These are phyloP conservation scores for Bocquillonia castaneifolia DNA, from an alignment of 441 rosid species.

Conservation along the genomic window DNA sequence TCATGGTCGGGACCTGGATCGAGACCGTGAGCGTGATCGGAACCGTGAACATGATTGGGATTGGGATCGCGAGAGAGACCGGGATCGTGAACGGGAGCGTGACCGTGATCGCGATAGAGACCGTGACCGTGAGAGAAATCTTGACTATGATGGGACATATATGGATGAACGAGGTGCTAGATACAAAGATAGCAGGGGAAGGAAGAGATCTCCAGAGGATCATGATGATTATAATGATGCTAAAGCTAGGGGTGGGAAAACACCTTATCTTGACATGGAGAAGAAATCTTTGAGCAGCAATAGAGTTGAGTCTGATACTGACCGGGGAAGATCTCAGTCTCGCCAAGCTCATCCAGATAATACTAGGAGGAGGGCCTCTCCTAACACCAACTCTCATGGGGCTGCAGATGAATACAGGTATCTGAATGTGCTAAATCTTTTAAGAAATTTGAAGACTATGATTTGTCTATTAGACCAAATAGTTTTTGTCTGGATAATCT, in stretches of 20 bases:
- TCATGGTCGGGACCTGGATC: conserved; percentile 25
- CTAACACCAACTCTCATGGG: conserved; percentile 53
- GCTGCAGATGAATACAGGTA: conserved; percentile 76
- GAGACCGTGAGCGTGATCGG: conserved; percentile 24
- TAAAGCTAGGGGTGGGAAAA: conserved; percentile 44
- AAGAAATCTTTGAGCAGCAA: conserved; percentile 40
- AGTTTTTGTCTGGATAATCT: not conserved
- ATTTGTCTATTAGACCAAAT: not conserved
- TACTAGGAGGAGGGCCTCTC: conserved; percentile 45
- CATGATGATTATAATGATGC: conserved; percentile 48
- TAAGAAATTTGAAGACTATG: not conserved
- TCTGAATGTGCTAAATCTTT: not conserved
- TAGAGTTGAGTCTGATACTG: conserved; percentile 58
- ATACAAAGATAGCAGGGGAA: conserved; percentile 61
- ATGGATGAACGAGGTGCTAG: conserved; percentile 54
- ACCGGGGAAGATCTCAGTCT: conserved; percentile 60
- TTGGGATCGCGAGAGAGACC: conserved; percentile 26
- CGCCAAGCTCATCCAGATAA: conserved; percentile 48
- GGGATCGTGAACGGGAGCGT: conserved; percentile 26
- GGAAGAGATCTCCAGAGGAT: conserved; percentile 72
- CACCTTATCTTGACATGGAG: conserved; percentile 40
- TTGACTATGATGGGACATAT: conserved; percentile 38
- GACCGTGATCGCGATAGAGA: conserved; percentile 39
- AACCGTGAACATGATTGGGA: conserved; percentile 30
- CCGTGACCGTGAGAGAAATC: conserved; percentile 35